These are phyloP conservation scores for Cladosporium sp. DNA, from an alignment of 2,329 filamentous ascomycete genomes.

Conservation along the genomic window DNA sequence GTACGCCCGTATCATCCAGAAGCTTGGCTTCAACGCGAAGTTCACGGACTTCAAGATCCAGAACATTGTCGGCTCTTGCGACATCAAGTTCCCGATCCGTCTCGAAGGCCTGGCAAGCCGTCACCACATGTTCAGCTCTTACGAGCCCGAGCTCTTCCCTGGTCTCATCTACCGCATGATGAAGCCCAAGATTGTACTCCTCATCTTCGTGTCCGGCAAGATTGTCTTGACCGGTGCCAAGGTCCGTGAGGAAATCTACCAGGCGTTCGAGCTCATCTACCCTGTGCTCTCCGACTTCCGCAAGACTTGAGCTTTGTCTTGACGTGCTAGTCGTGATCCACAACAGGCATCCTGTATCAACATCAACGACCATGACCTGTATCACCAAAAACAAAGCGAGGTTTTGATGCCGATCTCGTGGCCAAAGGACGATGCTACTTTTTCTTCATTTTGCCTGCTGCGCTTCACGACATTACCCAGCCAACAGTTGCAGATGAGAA, in stretches of 20 bases:
- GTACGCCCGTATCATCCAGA: constrained; percentile 98
- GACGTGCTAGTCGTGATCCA: constrained; percentile 17
- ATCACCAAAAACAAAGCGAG: constrained; percentile 30
- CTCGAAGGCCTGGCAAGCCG: constrained; percentile 92
- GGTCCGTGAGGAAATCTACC: constrained; percentile 96
- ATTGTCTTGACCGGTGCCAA: constrained; percentile 98
- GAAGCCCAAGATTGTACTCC: constrained; percentile 96
- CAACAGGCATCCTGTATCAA: constrained; percentile 22
- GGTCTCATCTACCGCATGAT: constrained; percentile 99
- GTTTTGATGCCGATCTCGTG: constrained; percentile 35
- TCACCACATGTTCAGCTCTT: constrained; percentile 99
- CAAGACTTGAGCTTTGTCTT: constrained; percentile 31
- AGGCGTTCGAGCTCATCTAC: constrained; percentile 96
- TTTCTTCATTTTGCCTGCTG: background rate
- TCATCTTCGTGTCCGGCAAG: constrained; percentile 98
- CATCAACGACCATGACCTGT: constrained; percentile 33
- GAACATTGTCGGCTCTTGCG: constrained; percentile 98
- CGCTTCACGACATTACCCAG: constrained; percentile 16
- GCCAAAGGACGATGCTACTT: constrained; percentile 3
- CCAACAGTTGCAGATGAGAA: constrained; percentile 1
- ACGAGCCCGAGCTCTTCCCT: constrained; percentile 97
- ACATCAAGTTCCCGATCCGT: constrained; percentile 99
- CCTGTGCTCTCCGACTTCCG: constrained; percentile 71
- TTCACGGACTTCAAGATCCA: constrained; percentile 99
- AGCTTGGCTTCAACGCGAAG: constrained; percentile 98